Conservation (phyloP, 495 filamentous ascomycete species). For the Talaromyces ruber region DNA sequence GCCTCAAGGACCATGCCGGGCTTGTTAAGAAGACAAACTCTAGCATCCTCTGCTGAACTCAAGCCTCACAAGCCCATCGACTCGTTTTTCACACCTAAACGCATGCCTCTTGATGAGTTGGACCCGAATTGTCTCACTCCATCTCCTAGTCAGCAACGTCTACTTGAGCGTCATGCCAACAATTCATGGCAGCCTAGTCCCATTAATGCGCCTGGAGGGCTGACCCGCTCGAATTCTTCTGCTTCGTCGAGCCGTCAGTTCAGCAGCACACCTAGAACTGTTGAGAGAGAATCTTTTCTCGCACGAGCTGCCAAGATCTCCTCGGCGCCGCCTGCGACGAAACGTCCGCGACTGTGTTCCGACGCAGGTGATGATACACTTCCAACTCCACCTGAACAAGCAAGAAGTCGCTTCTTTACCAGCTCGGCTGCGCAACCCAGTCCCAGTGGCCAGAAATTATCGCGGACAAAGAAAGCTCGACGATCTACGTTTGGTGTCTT, state of each 20-base stretch:
- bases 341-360: constrained; percentile 55
- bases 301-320: constrained; percentile 30
- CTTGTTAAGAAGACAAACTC: constrained; percentile 29
- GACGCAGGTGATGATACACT: constrained; percentile 37
- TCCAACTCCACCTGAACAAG: constrained; percentile 20
- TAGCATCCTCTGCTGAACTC: constrained; percentile 41
- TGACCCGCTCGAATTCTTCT: constrained; percentile 31
- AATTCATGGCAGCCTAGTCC: constrained; percentile 45
- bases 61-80: constrained; percentile 63
- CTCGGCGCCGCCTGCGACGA: constrained; percentile 38
- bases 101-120: constrained; percentile 75
- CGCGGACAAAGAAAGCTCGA: constrained; percentile 35
- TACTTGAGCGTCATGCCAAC: constrained; percentile 45
- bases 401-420: constrained; percentile 53
- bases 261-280: constrained; percentile 28
- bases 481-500: constrained; percentile 49
- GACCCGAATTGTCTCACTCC: constrained; percentile 77
- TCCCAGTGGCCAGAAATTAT: constrained; percentile 40
- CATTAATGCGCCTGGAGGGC: constrained; percentile 21
- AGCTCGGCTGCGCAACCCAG: constrained; percentile 30
- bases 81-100: constrained; percentile 66
- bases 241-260: constrained; percentile 24
- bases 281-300: constrained; percentile 38
- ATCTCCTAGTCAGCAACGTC: constrained; percentile 56
- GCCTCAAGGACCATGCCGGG: constrained; percentile 19